Percentiles rank a stretch among this genome's conserved stretches.
Conservation (phyloP, 139 green algal genomes). For the Chlamydomonas sphaeroides region DNA sequence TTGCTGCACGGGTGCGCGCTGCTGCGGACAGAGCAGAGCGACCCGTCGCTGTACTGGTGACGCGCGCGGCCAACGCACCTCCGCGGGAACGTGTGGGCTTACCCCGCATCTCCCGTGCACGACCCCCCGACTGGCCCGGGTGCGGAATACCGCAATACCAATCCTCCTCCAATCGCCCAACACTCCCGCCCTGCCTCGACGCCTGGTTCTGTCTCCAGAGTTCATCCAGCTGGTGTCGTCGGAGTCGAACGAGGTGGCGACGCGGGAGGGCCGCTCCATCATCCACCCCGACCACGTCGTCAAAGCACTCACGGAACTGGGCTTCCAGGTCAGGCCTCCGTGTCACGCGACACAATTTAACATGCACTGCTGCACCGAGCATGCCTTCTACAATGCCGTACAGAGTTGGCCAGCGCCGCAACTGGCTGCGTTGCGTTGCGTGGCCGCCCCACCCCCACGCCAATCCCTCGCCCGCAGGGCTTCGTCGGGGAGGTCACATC, state of each 20-base stretch:
- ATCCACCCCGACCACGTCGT: constrained; percentile 78
- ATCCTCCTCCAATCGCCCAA: neutral
- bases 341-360: too few relatives aligned
- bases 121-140: neutral
- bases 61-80: too few relatives aligned
- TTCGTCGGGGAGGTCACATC: neutral
- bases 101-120: too few relatives aligned
- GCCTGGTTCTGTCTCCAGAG: constrained; percentile 31
- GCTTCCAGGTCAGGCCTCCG: too few relatives aligned
- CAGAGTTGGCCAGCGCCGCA: too few relatives aligned
- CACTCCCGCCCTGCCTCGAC: neutral
- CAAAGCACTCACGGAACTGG: constrained; percentile 65
- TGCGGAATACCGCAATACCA: neutral
- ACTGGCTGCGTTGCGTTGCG: too few relatives aligned
- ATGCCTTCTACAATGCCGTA: too few relatives aligned
- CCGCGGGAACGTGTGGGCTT: neutral
- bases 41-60: neutral
- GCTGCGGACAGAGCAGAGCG: neutral
- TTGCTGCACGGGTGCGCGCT: constrained; percentile 61
- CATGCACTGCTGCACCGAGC: too few relatives aligned
- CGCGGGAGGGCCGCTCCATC: constrained; percentile 61
- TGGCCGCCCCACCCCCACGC: too few relatives aligned
- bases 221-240: constrained; percentile 63
- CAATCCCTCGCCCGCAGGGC: too few relatives aligned
- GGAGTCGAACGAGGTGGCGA: constrained; percentile 72